A percentile compares a stretch with the other conserved stretches of the same genome.
Evolutionary conservation across 2,329 filamentous ascomycete species (phyloP).

Genomic region (Trichoderma asperellum): DNA sequence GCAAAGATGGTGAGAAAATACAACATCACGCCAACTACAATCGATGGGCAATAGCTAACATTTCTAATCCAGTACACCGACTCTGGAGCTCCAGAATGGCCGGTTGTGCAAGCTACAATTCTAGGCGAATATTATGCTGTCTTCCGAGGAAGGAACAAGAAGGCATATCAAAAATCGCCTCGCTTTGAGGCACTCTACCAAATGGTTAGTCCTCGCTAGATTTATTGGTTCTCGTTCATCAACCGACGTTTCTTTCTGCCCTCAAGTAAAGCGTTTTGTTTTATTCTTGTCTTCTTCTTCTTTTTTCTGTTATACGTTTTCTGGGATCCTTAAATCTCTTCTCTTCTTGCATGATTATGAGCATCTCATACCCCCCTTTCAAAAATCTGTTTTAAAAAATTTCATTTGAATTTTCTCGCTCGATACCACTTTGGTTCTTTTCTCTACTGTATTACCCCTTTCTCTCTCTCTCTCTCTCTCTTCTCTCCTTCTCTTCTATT

Average conservation of each 20-base stretch:
- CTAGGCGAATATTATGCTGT: conserved; percentile 60
- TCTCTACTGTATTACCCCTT: not conserved
- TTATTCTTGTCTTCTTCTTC: conserved; percentile 1
- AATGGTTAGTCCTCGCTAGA: conserved; percentile 51
- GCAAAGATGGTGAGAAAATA: conserved; percentile 52
- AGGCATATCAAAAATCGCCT: conserved; percentile 52
- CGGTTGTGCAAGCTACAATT: conserved; percentile 58
- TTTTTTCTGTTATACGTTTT: conserved; percentile 29
- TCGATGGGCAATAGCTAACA: conserved; percentile 5
- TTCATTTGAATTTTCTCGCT: not conserved
- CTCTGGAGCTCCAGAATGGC: conserved; percentile 45
- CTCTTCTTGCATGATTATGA: not conserved
- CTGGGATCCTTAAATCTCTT: not conserved
- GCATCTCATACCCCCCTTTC: not conserved
- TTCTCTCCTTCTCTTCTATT: conserved; percentile 35
- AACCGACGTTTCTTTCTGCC: conserved; percentile 5
- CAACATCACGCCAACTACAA: not conserved
- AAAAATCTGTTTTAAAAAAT: not conserved
- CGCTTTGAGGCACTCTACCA: conserved; percentile 56
- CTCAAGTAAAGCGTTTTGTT: conserved; percentile 21
- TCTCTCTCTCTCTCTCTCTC: conserved; percentile 32
- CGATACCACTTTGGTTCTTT: not conserved
- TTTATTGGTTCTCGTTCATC: conserved; percentile 23
- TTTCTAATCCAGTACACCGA: conserved; percentile 10
- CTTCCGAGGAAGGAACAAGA: conserved; percentile 56